phyloP scores from a whole-genome alignment of 805 yeast species.

The Saccharomycopsis olivae region DNA sequence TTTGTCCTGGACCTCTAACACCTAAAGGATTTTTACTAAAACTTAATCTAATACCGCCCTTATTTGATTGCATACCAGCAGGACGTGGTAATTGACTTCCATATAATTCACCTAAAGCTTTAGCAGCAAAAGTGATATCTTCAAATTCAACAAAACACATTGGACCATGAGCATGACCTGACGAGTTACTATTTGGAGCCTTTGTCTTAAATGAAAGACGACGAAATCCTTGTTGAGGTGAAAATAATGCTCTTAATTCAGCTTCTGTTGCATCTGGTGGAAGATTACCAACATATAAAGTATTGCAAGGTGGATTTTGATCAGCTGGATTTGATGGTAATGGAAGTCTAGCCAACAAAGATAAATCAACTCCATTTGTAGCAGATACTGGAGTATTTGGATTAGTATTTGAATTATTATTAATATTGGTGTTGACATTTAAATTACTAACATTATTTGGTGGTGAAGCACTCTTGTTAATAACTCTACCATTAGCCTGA shows the following conservation, averaged over 20 bases:
- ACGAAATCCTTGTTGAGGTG: slow-evolving; percentile 87
- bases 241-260: slow-evolving; percentile 77
- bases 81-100: slow-evolving; percentile 86
- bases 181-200: slow-evolving; percentile 31
- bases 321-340: slow-evolving; percentile 98
- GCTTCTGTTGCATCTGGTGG: slow-evolving; percentile 96
- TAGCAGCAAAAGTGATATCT: slow-evolving; percentile 86
- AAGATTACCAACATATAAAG: slow-evolving; percentile 90
- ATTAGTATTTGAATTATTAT: slow-evolving; percentile 26
- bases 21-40: slow-evolving; percentile 96
- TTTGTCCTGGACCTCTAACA: slow-evolving; percentile 64
- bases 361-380: slow-evolving; percentile 37
- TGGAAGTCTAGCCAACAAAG: slow-evolving; percentile 68
- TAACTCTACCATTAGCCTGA: not conserved
- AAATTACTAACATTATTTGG: slow-evolving; percentile 23
- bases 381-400: slow-evolving; percentile 1
- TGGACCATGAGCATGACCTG: slow-evolving; percentile 67
- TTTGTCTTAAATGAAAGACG: slow-evolving; percentile 86
- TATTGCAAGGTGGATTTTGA: slow-evolving; percentile 98
- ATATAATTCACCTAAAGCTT: slow-evolving; percentile 87
- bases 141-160: slow-evolving; percentile 99
- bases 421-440: slow-evolving; percentile 15
- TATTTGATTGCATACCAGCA: slow-evolving; percentile 46
- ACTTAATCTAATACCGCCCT: slow-evolving; percentile 91
- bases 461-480: slow-evolving; percentile 27